Evolutionary conservation across 2,329 filamentous ascomycete species (phyloP).

Genomic region (Fulvia fulva): DNA sequence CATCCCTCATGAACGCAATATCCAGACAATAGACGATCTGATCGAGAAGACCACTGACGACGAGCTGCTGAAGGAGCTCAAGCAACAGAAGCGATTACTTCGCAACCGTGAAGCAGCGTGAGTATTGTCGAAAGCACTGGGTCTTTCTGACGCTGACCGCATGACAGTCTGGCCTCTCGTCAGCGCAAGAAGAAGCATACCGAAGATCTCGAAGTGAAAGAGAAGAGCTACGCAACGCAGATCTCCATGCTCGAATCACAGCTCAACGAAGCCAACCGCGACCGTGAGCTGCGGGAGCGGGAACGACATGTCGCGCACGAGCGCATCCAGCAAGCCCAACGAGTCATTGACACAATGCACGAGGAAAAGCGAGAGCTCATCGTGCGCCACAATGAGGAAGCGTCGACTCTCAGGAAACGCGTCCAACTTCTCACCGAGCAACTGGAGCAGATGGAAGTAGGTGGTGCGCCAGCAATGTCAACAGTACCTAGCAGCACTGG

Average conservation of each 20-base stretch:
- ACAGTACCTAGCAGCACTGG: conserved; percentile 55
- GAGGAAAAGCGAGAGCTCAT: conserved; percentile 92
- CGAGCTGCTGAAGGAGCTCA: conserved; percentile 93
- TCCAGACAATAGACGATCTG: conserved; percentile 90
- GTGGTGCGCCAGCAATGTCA: conserved; percentile 39
- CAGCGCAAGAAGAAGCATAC: conserved; percentile 98
- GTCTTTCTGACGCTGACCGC: conserved; percentile 20
- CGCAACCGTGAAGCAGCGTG: conserved; percentile 97
- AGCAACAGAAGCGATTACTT: conserved; percentile 93
- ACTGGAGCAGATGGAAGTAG: conserved; percentile 62
- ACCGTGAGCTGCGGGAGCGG: conserved; percentile 31
- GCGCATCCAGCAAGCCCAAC: conserved; percentile 69
- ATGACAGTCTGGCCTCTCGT: conserved; percentile 77
- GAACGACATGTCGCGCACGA: conserved; percentile 50
- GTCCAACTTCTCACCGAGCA: conserved; percentile 69
- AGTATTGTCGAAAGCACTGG: conserved; percentile 26
- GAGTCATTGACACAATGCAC: conserved; percentile 71
- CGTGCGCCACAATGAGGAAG: conserved; percentile 81
- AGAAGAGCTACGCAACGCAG: conserved; percentile 79
- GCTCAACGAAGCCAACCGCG: conserved; percentile 62
- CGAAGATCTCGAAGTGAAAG: conserved; percentile 92
- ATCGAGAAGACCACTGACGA: conserved; percentile 86
- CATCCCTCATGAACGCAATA: conserved; percentile 87
- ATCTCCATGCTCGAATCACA: conserved; percentile 78
- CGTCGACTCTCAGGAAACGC: conserved; percentile 87